Evolutionary conservation across 2,329 filamentous ascomycete genomes (phyloP).

Genomic region (Colletotrichum tofieldiae): DNA sequence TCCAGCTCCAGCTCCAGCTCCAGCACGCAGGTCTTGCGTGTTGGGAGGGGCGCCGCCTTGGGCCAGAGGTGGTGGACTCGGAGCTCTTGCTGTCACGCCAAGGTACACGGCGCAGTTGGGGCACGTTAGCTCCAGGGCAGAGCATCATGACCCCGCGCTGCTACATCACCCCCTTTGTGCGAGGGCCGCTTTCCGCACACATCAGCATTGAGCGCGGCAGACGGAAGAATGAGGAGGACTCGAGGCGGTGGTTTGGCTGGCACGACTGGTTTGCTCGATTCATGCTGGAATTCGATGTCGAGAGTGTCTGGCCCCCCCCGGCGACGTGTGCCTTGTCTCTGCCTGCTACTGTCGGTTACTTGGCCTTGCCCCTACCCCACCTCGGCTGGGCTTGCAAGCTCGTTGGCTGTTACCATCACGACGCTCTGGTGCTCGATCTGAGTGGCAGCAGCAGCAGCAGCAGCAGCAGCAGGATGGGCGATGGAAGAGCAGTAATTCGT

Average conservation of each 20-base stretch:
- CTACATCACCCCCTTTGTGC: conserved; percentile 3
- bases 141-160: conserved; percentile 6
- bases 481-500: not conserved
- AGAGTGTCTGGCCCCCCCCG: conserved; percentile 8
- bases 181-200: conserved; percentile 5
- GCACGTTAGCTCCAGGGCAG: not conserved
- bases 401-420: not conserved
- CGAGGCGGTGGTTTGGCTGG: not conserved
- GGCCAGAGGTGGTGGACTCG: not conserved
- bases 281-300: conserved; percentile 6
- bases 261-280: not conserved
- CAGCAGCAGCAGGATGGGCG: not conserved
- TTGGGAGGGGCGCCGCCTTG: not conserved
- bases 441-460: conserved; percentile 5
- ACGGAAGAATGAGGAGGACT: not conserved
- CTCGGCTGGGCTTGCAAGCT: conserved; percentile 34
- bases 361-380: conserved; percentile 39
- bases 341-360: conserved; percentile 14
- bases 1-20: not conserved
- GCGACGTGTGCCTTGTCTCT: conserved; percentile 19
- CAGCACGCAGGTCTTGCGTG: not conserved
- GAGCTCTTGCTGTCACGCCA: not conserved
- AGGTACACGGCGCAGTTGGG: not conserved
- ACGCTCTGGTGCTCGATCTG: conserved; percentile 11
- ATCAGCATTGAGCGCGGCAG: not conserved